Base-by-base conservation (phyloP, 140 eudicot species). In the Anethum foeniculum region DNA sequence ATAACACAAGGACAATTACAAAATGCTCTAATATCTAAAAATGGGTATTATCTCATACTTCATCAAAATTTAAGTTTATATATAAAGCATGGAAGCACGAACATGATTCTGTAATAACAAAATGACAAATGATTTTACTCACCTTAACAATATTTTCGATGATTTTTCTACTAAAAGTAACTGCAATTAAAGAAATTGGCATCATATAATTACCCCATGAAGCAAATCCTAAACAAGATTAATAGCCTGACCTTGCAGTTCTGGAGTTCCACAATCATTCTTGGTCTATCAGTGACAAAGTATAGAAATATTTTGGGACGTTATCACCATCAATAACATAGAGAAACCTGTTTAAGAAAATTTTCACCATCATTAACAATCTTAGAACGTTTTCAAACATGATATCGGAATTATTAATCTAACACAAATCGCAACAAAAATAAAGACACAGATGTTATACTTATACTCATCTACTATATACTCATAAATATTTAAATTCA, bases 131-230 rank as follows among this genome's bases (percentile, higher is more conserved):
- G 25, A 58, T 46, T 51, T 72, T 21, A 47, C 34, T 76, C 67
- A 92, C 98, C 98, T 93, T 90, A 78, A 91, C 90, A 65, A 92
- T 96, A 49, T 78, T 85, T 85, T 85, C 89, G 72, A 92, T 74
- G 69, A 86, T 92, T 82, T 92, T 92, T 92, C 98, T 78, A 94
- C 98, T 86, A 94, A 85, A 65, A 92, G 96, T 78, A 94, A 80
- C 98, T 94, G 94, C 89, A 88, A 28, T 77, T n/a, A 34, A 84
- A 83, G 77, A 77, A 83, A 39, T 79, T 44, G 47, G 75, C 78
- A 82, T 72, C 62, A 65, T 74, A 39, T 76, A 68, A 85, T 71
- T 75, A 82, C 82, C 78, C 79, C n/a, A 36, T 28, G 46, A 27
- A 21, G 60, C 28, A 32, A 27, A 36, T 15, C 47, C 30, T 38